Conservation (phyloP, 192 early-diverging fungal species). For the Lobosporangium transversale region DNA sequence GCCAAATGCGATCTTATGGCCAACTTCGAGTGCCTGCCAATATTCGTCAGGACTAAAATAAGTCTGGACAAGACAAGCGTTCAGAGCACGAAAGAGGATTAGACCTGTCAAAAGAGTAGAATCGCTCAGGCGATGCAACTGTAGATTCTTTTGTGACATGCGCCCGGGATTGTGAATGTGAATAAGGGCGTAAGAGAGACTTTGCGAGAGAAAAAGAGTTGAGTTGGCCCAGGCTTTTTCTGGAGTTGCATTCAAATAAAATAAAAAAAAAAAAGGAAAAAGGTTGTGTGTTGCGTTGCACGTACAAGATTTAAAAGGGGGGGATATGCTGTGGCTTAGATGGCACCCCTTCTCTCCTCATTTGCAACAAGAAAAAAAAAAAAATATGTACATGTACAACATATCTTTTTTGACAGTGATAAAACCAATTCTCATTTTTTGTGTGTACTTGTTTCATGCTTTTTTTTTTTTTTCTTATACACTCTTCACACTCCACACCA, state of each 20-base stretch:
- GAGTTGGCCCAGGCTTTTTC: no score
- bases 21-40: slow-evolving; percentile 96
- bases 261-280: background rate
- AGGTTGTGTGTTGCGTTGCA: background rate
- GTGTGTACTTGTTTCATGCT: no score
- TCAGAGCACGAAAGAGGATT: slow-evolving; percentile 69
- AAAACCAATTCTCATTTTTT: no score
- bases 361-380: no score
- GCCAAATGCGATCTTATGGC: slow-evolving; percentile 86
- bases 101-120: slow-evolving; percentile 43
- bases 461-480: no score
- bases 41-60: slow-evolving; percentile 96
- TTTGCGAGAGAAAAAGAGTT: no score
- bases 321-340: no score
- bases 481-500: background rate
- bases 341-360: no score
- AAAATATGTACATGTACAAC: no score
- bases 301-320: no score
- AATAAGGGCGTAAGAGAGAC: background rate
- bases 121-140: background rate
- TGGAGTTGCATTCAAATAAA: background rate
- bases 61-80: slow-evolving; percentile 71
- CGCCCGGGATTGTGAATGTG: background rate
- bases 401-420: no score
- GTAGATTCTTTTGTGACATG: background rate